These are phyloP conservation scores for Zygosaccharomyces kombuchaensis DNA, from an alignment of 805 yeast species.

Conservation along the genomic window DNA sequence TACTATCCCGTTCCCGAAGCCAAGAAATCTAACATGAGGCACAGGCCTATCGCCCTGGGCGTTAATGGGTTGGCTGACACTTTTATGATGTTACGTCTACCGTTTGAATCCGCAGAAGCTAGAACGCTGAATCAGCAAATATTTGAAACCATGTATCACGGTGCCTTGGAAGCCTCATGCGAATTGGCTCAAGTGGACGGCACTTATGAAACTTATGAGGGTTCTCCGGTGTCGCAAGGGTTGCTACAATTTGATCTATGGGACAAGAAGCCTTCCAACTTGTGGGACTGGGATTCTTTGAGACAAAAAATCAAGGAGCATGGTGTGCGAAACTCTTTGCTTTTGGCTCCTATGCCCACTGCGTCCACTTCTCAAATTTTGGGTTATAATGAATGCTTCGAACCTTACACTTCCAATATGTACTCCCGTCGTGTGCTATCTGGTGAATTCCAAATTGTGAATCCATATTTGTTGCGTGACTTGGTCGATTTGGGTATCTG, in stretches of 20 bases:
- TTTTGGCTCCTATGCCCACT: slow-evolving; percentile 96
- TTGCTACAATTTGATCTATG: slow-evolving; percentile 82
- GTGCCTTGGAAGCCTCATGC: slow-evolving; percentile 78
- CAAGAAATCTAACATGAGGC: slow-evolving; percentile 65
- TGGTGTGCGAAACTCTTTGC: slow-evolving; percentile 82
- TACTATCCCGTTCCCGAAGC: slow-evolving; percentile 82
- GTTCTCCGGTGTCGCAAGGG: slow-evolving; percentile 90
- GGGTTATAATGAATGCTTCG: slow-evolving; percentile 92
- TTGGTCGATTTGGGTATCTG: slow-evolving; percentile 75
- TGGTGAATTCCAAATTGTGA: slow-evolving; percentile 89
- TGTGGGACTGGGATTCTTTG: slow-evolving; percentile 81
- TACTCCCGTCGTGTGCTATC: slow-evolving; percentile 85
- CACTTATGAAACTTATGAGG: slow-evolving; percentile 64
- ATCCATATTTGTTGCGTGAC: slow-evolving; percentile 76
- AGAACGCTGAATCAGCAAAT: slow-evolving; percentile 72
- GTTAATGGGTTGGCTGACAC: slow-evolving; percentile 97
- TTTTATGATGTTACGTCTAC: slow-evolving; percentile 71
- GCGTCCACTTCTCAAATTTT: slow-evolving; percentile 95
- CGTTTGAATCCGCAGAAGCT: slow-evolving; percentile 84
- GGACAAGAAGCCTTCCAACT: slow-evolving; percentile 69
- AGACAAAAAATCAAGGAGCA: slow-evolving; percentile 53
- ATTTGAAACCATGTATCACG: slow-evolving; percentile 95
- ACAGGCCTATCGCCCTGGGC: slow-evolving; percentile 94
- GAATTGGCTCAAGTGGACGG: slow-evolving; percentile 74
- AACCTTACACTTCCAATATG: slow-evolving; percentile 88